phyloP scores from a whole-genome alignment of 2,329 filamentous ascomycete species.

The Thelonectria discophora region DNA sequence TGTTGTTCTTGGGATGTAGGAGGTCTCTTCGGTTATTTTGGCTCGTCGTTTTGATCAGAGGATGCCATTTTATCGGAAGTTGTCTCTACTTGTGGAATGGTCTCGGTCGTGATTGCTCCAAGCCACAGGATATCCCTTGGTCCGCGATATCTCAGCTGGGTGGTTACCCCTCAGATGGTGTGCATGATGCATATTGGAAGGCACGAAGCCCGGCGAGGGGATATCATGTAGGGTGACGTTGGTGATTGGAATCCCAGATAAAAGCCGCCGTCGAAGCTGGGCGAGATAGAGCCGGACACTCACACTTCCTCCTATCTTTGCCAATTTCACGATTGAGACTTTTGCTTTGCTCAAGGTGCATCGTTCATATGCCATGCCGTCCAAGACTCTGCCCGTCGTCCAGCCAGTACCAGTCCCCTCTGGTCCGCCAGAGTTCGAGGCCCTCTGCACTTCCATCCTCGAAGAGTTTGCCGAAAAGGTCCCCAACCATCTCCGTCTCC shows the following conservation, averaged over 20 bases:
- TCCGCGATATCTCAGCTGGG: neutral
- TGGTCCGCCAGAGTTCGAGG: constrained; percentile 5
- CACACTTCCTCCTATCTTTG: neutral
- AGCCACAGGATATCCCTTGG: neutral
- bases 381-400: neutral
- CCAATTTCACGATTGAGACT: neutral
- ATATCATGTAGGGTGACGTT: neutral
- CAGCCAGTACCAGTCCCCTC: neutral
- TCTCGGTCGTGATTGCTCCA: neutral
- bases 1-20: neutral
- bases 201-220: neutral
- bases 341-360: neutral
- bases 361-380: neutral
- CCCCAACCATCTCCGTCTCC: constrained; percentile 1
- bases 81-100: neutral
- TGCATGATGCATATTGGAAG: neutral
- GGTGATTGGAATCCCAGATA: neutral
- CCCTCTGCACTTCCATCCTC: neutral
- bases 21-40: neutral
- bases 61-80: neutral
- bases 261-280: neutral
- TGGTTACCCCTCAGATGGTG: neutral
- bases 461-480: constrained; percentile 12
- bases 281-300: too few relatives aligned
- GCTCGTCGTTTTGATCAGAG: neutral